Evolutionary conservation across 768 basidiomycete species (phyloP), one percentile per base, ranked within the genome.

Genomic region (Mycena leptocephala): DNA sequence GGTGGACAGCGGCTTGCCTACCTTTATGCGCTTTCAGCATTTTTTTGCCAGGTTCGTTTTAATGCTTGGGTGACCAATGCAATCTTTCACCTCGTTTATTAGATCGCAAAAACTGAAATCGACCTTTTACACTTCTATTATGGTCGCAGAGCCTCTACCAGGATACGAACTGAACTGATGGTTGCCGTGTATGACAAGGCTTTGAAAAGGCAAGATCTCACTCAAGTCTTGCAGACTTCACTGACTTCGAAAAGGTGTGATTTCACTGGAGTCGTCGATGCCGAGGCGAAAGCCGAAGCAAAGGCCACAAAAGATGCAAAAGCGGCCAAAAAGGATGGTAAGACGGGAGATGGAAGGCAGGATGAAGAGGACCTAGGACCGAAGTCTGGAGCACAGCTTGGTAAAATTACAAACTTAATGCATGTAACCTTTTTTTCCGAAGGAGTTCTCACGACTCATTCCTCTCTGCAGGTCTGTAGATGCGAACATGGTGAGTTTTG

Each of bases 341-440:
- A 81, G 24, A 41, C 62, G 1, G 20, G 24, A 5, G 68, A 43
- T 22, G 51, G 70, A 48, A 30, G 76, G 67, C 53, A 62, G n/a
- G 63, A 20, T 11, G 77, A 77, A 32, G 76, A 76, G 70, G 81
- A 75, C 26, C 56, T 86, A 86, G 75, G 94, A 30, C 90, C 92
- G 2, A 93, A 91, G 78, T 90, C 93, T 1, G 94, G 95, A 22
- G 96, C 96, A 11, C 95, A 96, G 81, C 88, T 95, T 16, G 97
- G 96, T 6, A 97, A 97, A 83, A 95, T 97, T 58, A 95, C 97
- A 62, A 95, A 96, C 76, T 84, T 97, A 58, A 97, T 97, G 56
- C 35, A 6, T 24, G 16, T 13, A 37, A 28, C 30, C 22, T 30
- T 55, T 10, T 14, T 55, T 24, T 56, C 7, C 55, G 14, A 18